phyloP scores from a whole-genome alignment of 495 filamentous ascomycete genomes.

The Chaetomium fimeti region DNA sequence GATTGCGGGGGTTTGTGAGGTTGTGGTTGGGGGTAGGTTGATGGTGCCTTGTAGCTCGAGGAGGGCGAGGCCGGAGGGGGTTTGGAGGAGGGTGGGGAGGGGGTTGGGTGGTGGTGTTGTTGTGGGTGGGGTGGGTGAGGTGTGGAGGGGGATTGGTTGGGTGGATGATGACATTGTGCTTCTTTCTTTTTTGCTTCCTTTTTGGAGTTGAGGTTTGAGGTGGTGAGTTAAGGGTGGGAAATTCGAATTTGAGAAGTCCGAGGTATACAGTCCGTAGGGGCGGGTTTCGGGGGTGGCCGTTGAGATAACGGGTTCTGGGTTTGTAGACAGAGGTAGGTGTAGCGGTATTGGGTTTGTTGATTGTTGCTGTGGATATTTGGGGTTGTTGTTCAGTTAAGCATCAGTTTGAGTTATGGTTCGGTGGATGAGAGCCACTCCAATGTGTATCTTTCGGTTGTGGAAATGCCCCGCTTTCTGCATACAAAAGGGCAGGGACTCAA shows the following conservation, averaged over 20 bases:
- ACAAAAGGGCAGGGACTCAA: not conserved
- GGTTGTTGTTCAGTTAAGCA: not conserved
- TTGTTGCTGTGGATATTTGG: not conserved
- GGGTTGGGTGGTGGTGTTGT: constrained; percentile 44
- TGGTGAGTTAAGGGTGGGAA: not conserved
- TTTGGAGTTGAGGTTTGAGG: not conserved
- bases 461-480: constrained; percentile 16
- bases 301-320: not conserved
- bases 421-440: not conserved
- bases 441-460: not conserved
- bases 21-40: constrained; percentile 53
- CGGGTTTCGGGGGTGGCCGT: not conserved
- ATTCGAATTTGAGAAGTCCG: not conserved
- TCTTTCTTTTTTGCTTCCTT: not conserved
- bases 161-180: constrained; percentile 20
- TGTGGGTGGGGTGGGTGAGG: constrained; percentile 13
- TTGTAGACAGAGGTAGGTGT: not conserved
- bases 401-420: not conserved
- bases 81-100: constrained; percentile 82
- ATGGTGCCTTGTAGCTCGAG: constrained; percentile 89
- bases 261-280: not conserved
- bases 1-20: constrained; percentile 35
- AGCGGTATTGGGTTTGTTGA: not conserved
- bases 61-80: constrained; percentile 73
- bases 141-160: constrained; percentile 22